A percentile compares a stretch with the other conserved stretches of the same genome.
phyloP scores from a whole-genome alignment of 2,329 filamentous ascomycete species.

The Microdochium trichocladiopsis region DNA sequence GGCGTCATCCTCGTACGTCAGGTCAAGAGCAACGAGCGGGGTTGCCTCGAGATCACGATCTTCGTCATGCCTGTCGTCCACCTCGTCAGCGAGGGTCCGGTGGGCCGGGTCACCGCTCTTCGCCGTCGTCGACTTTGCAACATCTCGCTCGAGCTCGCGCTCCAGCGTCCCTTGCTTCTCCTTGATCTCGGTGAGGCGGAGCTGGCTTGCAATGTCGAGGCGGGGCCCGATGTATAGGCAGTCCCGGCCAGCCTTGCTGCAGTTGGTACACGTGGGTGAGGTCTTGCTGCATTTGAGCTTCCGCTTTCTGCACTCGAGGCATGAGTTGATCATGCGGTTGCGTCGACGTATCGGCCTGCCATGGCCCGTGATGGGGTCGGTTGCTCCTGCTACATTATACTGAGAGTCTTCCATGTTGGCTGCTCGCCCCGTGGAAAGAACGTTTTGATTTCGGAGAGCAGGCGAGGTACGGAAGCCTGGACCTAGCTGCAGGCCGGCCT shows the following conservation, averaged over 20 bases:
- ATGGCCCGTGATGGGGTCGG: not conserved
- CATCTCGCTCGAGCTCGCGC: slow-evolving; percentile 60
- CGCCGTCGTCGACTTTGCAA: slow-evolving; percentile 37
- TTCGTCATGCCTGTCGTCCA: slow-evolving; percentile 53
- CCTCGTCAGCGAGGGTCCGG: slow-evolving; percentile 38
- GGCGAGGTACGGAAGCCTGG: too few species aligned
- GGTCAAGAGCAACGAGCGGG: slow-evolving; percentile 55
- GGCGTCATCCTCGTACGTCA: slow-evolving; percentile 60
- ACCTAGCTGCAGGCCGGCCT: too few species aligned
- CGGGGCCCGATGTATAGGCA: slow-evolving; percentile 60
- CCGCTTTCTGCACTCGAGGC: slow-evolving; percentile 63
- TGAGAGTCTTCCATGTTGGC: not conserved
- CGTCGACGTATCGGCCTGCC: slow-evolving; percentile 45
- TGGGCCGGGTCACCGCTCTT: not conserved
- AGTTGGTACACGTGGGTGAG: slow-evolving; percentile 63
- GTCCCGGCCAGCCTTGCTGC: slow-evolving; percentile 44
- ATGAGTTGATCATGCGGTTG: slow-evolving; percentile 62
- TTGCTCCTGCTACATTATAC: not conserved
- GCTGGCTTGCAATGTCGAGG: slow-evolving; percentile 62
- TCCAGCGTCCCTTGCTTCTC: slow-evolving; percentile 70
- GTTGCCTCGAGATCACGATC: slow-evolving; percentile 54
- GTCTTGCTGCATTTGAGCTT: slow-evolving; percentile 74
- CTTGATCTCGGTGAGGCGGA: slow-evolving; percentile 69
- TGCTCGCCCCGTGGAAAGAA: not conserved
- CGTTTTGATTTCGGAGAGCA: not conserved